Base-by-base conservation (phyloP, 345 rosid genomes). In the Acer negundo region DNA sequence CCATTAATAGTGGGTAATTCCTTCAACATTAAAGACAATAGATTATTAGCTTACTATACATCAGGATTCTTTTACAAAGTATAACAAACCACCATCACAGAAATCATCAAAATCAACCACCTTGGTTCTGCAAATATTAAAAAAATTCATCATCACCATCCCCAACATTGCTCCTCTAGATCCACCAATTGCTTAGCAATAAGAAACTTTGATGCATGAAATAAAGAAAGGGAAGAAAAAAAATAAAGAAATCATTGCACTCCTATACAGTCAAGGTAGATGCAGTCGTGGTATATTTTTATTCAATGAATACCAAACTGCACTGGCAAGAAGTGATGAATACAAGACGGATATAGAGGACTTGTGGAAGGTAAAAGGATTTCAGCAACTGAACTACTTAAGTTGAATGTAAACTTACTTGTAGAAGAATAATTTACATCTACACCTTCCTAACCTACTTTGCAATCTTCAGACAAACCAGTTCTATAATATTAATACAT, bases 1-100 rank as follows among this genome's bases (percentile, higher is more conserved):
- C 97, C 97, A 97, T 89, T 89, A 94, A 84, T 19, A 97, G 79
- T 0, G 98, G 99, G 78, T 97, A 94, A 82, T 96, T 96, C 99
- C 98, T 93, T 89, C 87, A 89, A 72, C 53, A 80, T 15, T 83
- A 75, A 63, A 24, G 62, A 62, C 22, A 77, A 75, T 7, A 11
- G 75, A 59, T 53, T 49, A 11, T 66, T 75, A 82, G 77, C 51
- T 64, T 55, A 20, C 15, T 11, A 26, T 55, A 69, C 13, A 69
- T 28, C 40, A 46, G 74, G 49, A 68, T 73, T 64, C 16, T 58
- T 15, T 59, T 59, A 59, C 63, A 20, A 7, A 59, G 26, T 20
- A 20, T 17, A 10, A 12, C 62, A 67, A 55, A 13, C 16, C 49
- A 67, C 11, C 11, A 64, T 59, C 11, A 15, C 5, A 47, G 63